Evolutionary conservation across 148 eudicot genomes (phyloP), one percentile per base, ranked within the genome.

Genomic region (Salicornia ramosissima): DNA sequence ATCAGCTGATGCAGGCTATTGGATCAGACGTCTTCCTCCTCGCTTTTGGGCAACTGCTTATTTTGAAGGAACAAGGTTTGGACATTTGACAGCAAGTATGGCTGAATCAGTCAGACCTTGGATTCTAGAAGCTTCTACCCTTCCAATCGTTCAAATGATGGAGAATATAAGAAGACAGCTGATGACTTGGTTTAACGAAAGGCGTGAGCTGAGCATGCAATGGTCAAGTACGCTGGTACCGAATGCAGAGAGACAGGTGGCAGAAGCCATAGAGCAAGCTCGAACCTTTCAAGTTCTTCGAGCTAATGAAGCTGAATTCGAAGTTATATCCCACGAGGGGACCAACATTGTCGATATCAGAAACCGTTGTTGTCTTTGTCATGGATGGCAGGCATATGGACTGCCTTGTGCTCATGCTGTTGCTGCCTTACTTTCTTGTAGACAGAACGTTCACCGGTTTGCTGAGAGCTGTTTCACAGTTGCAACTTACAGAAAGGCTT

Each of bases 381-480:
- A 84, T 7, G 83, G 88, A 58, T 89, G 91, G 96, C 91, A 89
- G 66, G 71, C 83, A 13, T 72, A 83, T 43, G 91, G 96, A 25
- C 68, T 89, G 64, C 91, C 96, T 0, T 89, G 96, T 69, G 78
- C 96, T 53, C 89, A 89, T 71, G 89, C 96, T 19, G 91, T 83
- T 33, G 88, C 91, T 0, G 96, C 91, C 25, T 81, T 89, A 25
- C 82, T 85, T 53, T 89, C 87, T 12, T 89, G 96, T 47, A 79
- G 91, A 70, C 96, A 87, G 74, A 89, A 83, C 49, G 91, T 85
- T 51, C 86, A 85, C 64, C 76, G 86, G 45, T 89, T 85, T 67
- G 67, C 91, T 10, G 96, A 89, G 80, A 80, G 83, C 64, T 89
- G 86, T 65, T 89, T 87, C 77, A 87, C 88, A 0, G 88, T 85